Base-by-base conservation (phyloP, 495 filamentous ascomycete species). In the Tuber calosporum region DNA sequence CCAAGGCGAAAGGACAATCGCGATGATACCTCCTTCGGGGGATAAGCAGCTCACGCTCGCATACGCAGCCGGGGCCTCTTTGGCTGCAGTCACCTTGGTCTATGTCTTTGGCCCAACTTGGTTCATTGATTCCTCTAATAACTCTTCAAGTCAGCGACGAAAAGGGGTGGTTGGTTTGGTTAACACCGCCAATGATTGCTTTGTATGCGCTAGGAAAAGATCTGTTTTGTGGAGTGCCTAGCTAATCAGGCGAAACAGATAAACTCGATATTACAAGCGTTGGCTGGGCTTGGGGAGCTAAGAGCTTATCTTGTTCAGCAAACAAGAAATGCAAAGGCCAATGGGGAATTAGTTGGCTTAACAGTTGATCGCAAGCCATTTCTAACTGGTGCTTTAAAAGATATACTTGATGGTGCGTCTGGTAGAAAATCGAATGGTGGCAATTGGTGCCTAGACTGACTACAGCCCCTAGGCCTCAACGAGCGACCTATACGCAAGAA, bases 111-210 rank as follows among this genome's bases (percentile, higher is more conserved):
- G 89, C 3, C 95, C 95, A 7, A 97, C 96, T 43, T 97, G 92
- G 83, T 92, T 96, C 79, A 88, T 98, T 79, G 94, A 99, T 83
- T 87, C 88, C 75, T 86, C 89, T 34, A 86, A 86, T 70, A 83
- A 80, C 71, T 86, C 88, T 39, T 85, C 86, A 53, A 88, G 82
- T 71, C 84, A 87, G 72, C 88, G 92, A 68, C 96, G 94, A 83
- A 94, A 93, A 82, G 91, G 91, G 74, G 90, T 93, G 66, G 94
- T 99, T 34, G 95, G 95, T 66, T 86, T 99, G 38, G 85, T 86
- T 22, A 99, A 99, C 79, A 88, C 93, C 5, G 96, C 94, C 73
- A 98, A 98, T 84, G 96, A 99, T 83, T 99, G 95, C 85, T 99
- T 98, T 85, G 80, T 81, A 81, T 58, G 79, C n/a, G 40, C 66